These are phyloP conservation scores for Medicago ruthenica DNA, from an alignment of 306 rosid genomes.

Conservation along the genomic window DNA sequence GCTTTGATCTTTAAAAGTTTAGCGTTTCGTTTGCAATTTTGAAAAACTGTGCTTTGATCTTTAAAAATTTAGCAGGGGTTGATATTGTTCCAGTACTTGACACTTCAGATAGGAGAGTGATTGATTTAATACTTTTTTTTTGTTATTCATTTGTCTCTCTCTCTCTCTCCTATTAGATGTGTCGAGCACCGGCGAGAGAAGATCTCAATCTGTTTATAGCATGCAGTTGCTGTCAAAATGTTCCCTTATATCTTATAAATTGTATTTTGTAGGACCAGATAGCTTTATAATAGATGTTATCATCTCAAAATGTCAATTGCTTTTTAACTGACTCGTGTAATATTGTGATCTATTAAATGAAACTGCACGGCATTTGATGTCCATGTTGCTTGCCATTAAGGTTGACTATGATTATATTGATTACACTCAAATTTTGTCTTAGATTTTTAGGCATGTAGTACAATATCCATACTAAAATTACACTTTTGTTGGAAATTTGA, in stretches of 20 bases:
- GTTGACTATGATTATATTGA: conserved; percentile 24
- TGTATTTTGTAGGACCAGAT: background rate
- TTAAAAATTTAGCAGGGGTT: background rate
- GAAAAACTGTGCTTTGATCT: conserved; percentile 4
- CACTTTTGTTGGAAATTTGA: conserved; percentile 55
- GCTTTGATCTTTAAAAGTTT: background rate
- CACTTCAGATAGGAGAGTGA: background rate
- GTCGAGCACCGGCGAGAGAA: background rate
- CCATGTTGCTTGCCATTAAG: conserved; percentile 10
- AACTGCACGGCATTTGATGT: conserved; percentile 7
- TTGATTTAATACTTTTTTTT: background rate
- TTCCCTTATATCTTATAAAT: conserved; percentile 17
- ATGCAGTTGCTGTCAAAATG: conserved; percentile 22
- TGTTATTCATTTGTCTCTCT: background rate
- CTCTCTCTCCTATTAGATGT: background rate
- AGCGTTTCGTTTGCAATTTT: background rate
- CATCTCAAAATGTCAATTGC: conserved; percentile 34
- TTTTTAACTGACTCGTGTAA: conserved; percentile 20
- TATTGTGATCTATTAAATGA: conserved; percentile 1
- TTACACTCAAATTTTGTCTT: conserved; percentile 23
- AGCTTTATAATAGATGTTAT: conserved; percentile 8
- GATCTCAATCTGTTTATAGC: background rate
- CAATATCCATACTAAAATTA: conserved; percentile 39
- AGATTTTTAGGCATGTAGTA: conserved; percentile 22
- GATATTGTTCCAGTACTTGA: background rate